Evolutionary conservation across 768 basidiomycete species (phyloP), one percentile per base, ranked within the genome.

Genomic region (Dacryopinax primogenitus): DNA sequence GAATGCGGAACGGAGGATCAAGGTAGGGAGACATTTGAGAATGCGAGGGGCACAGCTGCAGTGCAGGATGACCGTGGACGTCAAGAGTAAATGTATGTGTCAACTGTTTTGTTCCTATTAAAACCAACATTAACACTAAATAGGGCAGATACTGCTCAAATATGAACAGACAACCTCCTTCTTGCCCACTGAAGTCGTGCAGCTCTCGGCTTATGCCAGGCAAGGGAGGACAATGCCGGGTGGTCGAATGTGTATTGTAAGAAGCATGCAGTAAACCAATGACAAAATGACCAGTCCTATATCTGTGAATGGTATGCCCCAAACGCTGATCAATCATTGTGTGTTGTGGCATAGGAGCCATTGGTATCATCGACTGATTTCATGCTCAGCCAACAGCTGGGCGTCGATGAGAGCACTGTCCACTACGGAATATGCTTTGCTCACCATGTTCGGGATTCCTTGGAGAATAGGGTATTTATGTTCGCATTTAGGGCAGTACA

Each of bases 391-490:
- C 63, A 98, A 77, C 13, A 97, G 80, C 94, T 94, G 71, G 13
- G 44, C 33, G 65, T 32, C 6, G 32, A 64, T 28, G 34, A 67
- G 36, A 65, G 41, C 58, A 63, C 26, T 47, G 39, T 15, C 18
- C 9, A 23, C 58, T 28, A 33, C 41, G n/a, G 47, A 15, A n/a
- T n/a, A n/a, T n/a, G n/a, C n/a, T n/a, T 26, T 1, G 28, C 28
- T 34, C 68, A 94, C 95, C 95, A 98, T 98, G 79, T 98, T 98
- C 4, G 95, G 93, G 68, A 99, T 98, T 13, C 94, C 94, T 72
- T 87, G 94, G 61, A 84, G 86, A 71, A 99, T 91, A 28, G 86
- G 85, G 71, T 96, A 97, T 18, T 85, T 79, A 70, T 97, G 95
- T 23, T 81, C 82, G 77, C 95, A 99, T 69, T 90, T 92, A 26